These are phyloP conservation scores for Cutaneotrichosporon mucoides DNA, from an alignment of 1,284 basidiomycete species.

Conservation along the genomic window DNA sequence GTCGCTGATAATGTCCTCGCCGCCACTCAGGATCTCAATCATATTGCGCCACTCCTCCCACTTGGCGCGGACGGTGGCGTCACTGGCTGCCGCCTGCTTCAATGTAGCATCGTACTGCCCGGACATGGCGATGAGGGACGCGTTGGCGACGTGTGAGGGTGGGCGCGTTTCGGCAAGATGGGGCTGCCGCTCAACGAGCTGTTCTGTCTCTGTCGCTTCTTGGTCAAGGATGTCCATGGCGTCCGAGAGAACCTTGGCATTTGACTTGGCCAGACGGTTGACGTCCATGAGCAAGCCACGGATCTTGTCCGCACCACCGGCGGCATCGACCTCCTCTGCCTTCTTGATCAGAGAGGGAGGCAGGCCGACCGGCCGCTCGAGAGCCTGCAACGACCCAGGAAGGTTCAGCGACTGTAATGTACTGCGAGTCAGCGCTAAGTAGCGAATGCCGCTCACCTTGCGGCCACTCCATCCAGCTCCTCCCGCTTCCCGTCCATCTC, in stretches of 20 bases:
- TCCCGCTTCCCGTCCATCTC: constrained; percentile 62
- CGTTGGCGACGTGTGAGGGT: constrained; percentile 75
- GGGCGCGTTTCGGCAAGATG: constrained; percentile 51
- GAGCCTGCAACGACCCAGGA: constrained; percentile 79
- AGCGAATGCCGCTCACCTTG: constrained; percentile 55
- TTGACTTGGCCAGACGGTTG: constrained; percentile 61
- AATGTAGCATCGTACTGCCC: constrained; percentile 69
- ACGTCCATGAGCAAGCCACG: constrained; percentile 70
- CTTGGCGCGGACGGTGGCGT: constrained; percentile 68
- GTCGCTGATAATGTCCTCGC: constrained; percentile 68
- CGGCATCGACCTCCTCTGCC: constrained; percentile 75
- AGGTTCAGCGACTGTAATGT: constrained; percentile 69
- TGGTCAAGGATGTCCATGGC: constrained; percentile 82
- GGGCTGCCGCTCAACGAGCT: constrained; percentile 51
- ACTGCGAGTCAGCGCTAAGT: constrained; percentile 50
- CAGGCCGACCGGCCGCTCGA: constrained; percentile 79
- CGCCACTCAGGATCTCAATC: constrained; percentile 65
- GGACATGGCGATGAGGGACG: constrained; percentile 65
- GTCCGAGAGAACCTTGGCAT: constrained; percentile 67
- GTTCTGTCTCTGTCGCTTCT: constrained; percentile 82
- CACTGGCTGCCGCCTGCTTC: constrained; percentile 66
- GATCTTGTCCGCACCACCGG: constrained; percentile 70
- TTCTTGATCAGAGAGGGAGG: constrained; percentile 83
- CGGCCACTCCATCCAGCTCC: constrained; percentile 62
- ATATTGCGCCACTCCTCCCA: constrained; percentile 82